Evolutionary conservation across 1,284 basidiomycete genomes (phyloP), one percentile per base, ranked within the genome.

Genomic region (Moesziomyces sp.): DNA sequence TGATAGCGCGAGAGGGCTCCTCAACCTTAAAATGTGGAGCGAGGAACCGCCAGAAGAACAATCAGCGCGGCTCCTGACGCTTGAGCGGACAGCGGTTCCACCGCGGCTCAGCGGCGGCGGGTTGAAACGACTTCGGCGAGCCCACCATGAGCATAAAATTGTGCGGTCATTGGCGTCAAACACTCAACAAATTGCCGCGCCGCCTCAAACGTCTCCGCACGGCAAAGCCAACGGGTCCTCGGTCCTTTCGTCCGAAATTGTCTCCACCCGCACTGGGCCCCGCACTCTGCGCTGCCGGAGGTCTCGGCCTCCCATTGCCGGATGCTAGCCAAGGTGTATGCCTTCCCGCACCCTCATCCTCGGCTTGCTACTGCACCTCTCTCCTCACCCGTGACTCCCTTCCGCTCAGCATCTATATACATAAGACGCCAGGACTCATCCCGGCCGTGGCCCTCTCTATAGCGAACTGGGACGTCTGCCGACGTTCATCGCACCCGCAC

Each of bases 1-100:
- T 11, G 30, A 34, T 34, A 34, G 11, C 30, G 30, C 13, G 10
- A 34, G 30, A 34, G 30, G 30, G 1, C 13, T 16, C 16, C 38
- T 30, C 44, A 64, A 55, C 61, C 58, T 51, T 58, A 58, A 64
- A 53, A 53, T 64, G 62, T 58, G 46, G 62, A 64, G 56, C 51
- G 6, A 18, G 43, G 9, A 46, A 51, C 43, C 13, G 5, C 10
- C 46, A 26, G 42, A 56, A 40, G 38, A 40, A 40, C 38, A 16
- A 18, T 16, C 38, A 14, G 16, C 38, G 35, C 35, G 30, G 30
- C 30, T 34, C 30, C 30, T 34, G 30, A 13, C 30, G 30, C 14
- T 40, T 16, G 11, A 40, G 16, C 35, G 38, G 30, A 11, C 5
- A 11, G 30, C 54, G 19, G 18, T 13, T 43, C 38, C 23, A 34